Evolutionary conservation across 371 early-diverging fungal species (phyloP).

Genomic region (Mucor irregularis): DNA sequence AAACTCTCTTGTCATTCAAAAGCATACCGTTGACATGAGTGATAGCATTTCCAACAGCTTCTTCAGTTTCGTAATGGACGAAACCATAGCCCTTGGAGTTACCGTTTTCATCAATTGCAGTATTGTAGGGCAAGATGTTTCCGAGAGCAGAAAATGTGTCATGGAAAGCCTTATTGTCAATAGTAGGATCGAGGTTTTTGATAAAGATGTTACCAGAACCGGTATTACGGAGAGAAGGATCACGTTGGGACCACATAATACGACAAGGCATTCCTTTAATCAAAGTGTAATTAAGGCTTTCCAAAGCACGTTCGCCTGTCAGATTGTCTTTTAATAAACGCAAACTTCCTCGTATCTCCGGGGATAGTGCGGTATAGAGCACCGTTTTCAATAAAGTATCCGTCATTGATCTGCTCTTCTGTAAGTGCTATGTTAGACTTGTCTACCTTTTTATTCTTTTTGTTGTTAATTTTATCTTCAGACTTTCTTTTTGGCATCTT

Average conservation of each 20-base stretch:
- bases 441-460: no score
- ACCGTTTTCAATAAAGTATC: no score
- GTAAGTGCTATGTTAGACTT: no score
- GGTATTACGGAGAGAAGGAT: constrained; percentile 92
- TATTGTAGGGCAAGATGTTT: constrained; percentile 98
- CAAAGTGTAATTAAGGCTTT: constrained; percentile 91
- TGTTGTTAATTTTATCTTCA: no score
- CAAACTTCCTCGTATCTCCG: no score
- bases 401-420: no score
- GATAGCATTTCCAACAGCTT: constrained; percentile 96
- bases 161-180: constrained; percentile 98
- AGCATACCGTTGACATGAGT: constrained; percentile 98
- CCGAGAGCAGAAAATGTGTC: constrained; percentile 99
- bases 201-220: constrained; percentile 99
- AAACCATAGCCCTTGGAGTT: constrained; percentile 97
- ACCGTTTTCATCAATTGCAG: constrained; percentile 87
- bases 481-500: no score
- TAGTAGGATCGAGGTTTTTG: constrained; percentile 97
- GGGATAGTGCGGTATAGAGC: no score
- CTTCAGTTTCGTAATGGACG: constrained; percentile 97
- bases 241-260: constrained; percentile 99
- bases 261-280: constrained; percentile 95
- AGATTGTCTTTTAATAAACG: no score
- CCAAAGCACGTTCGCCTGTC: constrained; percentile 88
- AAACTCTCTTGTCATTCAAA: constrained; percentile 95